These are phyloP conservation scores for Trichophyton equinum DNA, from an alignment of 2,329 filamentous ascomycete species.

Conservation along the genomic window DNA sequence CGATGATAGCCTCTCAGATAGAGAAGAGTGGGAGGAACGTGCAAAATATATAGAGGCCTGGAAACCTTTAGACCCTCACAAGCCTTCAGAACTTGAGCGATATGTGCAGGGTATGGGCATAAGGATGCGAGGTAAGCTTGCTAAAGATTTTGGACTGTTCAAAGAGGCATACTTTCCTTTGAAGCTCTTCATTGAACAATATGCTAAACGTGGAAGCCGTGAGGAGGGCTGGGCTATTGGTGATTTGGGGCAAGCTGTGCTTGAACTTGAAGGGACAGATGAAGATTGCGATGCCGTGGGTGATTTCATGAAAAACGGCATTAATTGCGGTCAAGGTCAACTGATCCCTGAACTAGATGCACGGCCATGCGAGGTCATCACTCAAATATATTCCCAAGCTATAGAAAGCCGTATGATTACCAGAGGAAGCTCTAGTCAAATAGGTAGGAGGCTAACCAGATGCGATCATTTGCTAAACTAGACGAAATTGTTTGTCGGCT, in stretches of 20 bases:
- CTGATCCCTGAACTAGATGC: background rate
- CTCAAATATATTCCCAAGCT: slow-evolving; percentile 3
- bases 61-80: slow-evolving; percentile 2
- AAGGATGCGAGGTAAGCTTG: slow-evolving; percentile 7
- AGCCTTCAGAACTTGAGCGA: slow-evolving; percentile 5
- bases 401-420: slow-evolving; percentile 5
- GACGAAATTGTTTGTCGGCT: background rate
- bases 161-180: slow-evolving; percentile 6
- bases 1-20: background rate
- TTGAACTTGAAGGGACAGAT: slow-evolving; percentile 4
- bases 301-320: slow-evolving; percentile 1
- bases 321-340: background rate
- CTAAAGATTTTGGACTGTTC: slow-evolving; percentile 7
- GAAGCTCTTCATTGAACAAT: slow-evolving; percentile 7
- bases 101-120: slow-evolving; percentile 6
- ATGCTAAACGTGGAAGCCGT: slow-evolving; percentile 6
- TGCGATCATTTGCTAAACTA: background rate
- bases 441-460: background rate
- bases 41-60: slow-evolving; percentile 5
- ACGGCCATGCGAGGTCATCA: slow-evolving; percentile 1
- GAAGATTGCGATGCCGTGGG: background rate
- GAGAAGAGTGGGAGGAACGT: slow-evolving; percentile 4
- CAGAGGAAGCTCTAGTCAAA: background rate
- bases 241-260: slow-evolving; percentile 4
- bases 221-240: slow-evolving; percentile 8